Evolutionary conservation across 73 alveolate species (phyloP).

Genomic region (Stentor roeselii): DNA sequence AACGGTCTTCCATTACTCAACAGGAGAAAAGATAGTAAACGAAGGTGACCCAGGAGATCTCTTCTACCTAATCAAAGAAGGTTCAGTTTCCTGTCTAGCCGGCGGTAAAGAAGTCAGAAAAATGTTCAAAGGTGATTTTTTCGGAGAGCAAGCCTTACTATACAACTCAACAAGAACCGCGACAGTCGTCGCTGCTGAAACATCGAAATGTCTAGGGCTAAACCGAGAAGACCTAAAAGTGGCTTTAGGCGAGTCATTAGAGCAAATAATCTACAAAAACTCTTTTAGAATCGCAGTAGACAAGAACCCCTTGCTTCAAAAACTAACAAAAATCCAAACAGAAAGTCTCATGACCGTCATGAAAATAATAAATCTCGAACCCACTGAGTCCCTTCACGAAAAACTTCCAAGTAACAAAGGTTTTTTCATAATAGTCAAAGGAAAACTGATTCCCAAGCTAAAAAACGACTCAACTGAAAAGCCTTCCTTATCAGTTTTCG

Average conservation of each 20-base stretch:
- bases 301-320: background rate
- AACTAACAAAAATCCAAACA: background rate
- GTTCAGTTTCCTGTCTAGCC: constrained; percentile 52
- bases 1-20: constrained; percentile 8
- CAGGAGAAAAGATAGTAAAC: constrained; percentile 58
- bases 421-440: background rate
- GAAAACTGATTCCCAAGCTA: background rate
- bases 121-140: constrained; percentile 51
- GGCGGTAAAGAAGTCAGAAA: constrained; percentile 48
- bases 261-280: background rate
- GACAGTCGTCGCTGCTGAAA: constrained; percentile 39
- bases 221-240: background rate
- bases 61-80: constrained; percentile 68
- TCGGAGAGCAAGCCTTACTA: constrained; percentile 50
- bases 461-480: background rate
- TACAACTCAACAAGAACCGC: constrained; percentile 48
- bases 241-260: background rate
- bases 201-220: background rate
- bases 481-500: background rate
- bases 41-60: constrained; percentile 85
- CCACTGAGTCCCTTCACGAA: background rate
- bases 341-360: background rate
- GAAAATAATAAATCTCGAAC: background rate
- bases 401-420: background rate
- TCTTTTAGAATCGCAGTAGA: constrained; percentile 22